Evolutionary conservation across 2,329 filamentous ascomycete species (phyloP), one percentile per base, ranked within the genome.

Genomic region (Sclerotinia sclerotiorum): DNA sequence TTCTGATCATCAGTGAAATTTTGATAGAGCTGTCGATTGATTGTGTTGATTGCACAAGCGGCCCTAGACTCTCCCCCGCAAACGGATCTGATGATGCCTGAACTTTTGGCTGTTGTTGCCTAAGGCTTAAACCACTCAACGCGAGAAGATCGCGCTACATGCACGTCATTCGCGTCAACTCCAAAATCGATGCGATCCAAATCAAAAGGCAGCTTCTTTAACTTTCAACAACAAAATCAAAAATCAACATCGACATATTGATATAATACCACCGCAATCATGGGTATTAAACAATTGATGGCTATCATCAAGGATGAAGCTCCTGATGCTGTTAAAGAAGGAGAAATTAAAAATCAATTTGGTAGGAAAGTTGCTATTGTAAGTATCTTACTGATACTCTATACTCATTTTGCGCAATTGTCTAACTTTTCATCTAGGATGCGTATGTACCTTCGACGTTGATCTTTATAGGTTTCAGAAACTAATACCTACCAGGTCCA

Each of bases 311-410:
- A 91, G 77, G 94, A 97, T 78, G 91, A 98, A 82, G 92, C 93
- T 73, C 95, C 95, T n/a, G 92, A 94, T 81, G 91, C 95, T 46
- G 87, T 97, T 84, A 98, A 97, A 81, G 90, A 93, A 77, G 93
- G 95, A 70, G 95, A 99, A 78, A 99, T 99, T 84, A 99, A 99
- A 83, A 94, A 94, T 75, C 95, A 99, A 73, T 99, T 99, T 79
- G 95, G 95, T 72, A 92, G 95, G 79, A 99, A 99, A 82, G 94
- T 99, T 70, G 94, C 94, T 65, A 97, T 97, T 81, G 94, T 97
- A 84, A 78, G 92, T 84, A 19, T 5, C 3, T 51, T 13, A 10
- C 48, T 52, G 39, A 15, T 27, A 42, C 72, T 29, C n/a, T 29
- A 68, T 52, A 29, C 52, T 24, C 11, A 21, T 51, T 35, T 21